Conservation (phyloP, 805 yeast species). For the Sugiyamaella floridensis region DNA sequence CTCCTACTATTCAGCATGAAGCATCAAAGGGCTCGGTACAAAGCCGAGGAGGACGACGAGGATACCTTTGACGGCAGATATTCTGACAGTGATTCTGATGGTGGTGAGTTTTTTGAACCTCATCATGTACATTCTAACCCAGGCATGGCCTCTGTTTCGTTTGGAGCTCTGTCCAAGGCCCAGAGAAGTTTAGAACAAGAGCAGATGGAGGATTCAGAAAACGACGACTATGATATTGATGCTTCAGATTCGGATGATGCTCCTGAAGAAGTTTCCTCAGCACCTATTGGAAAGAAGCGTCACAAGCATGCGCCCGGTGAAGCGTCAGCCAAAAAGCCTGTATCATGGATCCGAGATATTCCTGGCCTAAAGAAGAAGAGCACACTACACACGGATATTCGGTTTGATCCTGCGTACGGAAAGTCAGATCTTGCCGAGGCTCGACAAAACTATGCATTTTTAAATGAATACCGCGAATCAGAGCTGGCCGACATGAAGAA, state of each 20-base stretch:
- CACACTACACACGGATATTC: constrained; percentile 63
- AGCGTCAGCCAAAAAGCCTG: constrained; percentile 64
- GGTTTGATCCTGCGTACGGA: constrained; percentile 89
- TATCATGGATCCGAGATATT: constrained; percentile 61
- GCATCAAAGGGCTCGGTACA: constrained; percentile 6
- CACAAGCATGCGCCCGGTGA: constrained; percentile 87
- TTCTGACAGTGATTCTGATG: constrained; percentile 1
- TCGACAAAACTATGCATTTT: constrained; percentile 72
- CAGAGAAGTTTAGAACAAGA: constrained; percentile 17
- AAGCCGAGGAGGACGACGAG: constrained; percentile 1
- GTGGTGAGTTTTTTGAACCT: background rate
- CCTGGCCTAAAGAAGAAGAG: constrained; percentile 34
- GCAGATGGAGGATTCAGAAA: background rate
- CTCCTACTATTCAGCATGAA: background rate
- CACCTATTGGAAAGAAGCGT: constrained; percentile 29
- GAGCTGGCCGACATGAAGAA: constrained; percentile 60
- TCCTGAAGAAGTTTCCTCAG: constrained; percentile 13
- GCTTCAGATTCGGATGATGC: constrained; percentile 15
- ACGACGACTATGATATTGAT: constrained; percentile 3
- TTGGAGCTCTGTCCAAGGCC: constrained; percentile 26
- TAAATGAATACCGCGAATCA: constrained; percentile 74
- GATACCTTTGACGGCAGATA: constrained; percentile 4
- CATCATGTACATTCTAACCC: background rate
- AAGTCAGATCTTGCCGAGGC: constrained; percentile 62
- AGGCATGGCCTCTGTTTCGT: constrained; percentile 17